phyloP scores from a whole-genome alignment of 768 basidiomycete genomes.

The Clitopilus hobsonii region DNA sequence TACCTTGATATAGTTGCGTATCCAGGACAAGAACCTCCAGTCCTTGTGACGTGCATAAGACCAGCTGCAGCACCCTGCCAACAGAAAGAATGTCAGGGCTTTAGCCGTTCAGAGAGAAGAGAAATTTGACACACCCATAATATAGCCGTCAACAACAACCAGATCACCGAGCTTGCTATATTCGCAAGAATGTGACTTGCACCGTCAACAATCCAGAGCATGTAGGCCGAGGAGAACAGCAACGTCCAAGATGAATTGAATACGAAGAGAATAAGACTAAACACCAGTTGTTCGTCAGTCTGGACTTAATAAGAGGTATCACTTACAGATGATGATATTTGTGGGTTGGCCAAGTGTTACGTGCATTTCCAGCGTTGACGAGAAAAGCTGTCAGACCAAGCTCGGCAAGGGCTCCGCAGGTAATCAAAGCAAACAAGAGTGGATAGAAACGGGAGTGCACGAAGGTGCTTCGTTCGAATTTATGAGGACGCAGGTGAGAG shows the following conservation, averaged over 20 bases:
- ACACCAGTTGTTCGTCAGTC: too few species aligned
- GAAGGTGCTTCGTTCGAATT: constrained; percentile 23
- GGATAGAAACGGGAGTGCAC: constrained; percentile 57
- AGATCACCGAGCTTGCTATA: constrained; percentile 71
- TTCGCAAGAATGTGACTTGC: constrained; percentile 67
- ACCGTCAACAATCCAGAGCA: constrained; percentile 67
- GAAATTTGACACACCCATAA: constrained; percentile 53
- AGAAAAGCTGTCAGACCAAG: constrained; percentile 72
- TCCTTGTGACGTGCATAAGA: constrained; percentile 59
- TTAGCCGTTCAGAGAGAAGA: not conserved
- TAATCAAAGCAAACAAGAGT: constrained; percentile 59
- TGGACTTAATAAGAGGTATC: not conserved
- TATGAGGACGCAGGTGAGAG: not conserved
- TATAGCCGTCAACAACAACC: constrained; percentile 59
- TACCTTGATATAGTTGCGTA: constrained; percentile 49
- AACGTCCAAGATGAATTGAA: constrained; percentile 76
- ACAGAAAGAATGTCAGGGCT: constrained; percentile 3
- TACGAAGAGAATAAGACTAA: constrained; percentile 53
- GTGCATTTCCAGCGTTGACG: constrained; percentile 63
- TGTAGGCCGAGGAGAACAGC: constrained; percentile 63
- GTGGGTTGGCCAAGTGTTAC: constrained; percentile 53
- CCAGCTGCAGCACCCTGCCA: constrained; percentile 62
- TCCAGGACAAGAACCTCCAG: constrained; percentile 54
- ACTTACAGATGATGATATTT: constrained; percentile 63
- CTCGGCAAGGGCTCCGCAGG: constrained; percentile 64